A percentile compares a stretch with the other conserved stretches of the same genome.
Conservation (phyloP, 768 basidiomycete species). For the Kwoniella sp. region DNA sequence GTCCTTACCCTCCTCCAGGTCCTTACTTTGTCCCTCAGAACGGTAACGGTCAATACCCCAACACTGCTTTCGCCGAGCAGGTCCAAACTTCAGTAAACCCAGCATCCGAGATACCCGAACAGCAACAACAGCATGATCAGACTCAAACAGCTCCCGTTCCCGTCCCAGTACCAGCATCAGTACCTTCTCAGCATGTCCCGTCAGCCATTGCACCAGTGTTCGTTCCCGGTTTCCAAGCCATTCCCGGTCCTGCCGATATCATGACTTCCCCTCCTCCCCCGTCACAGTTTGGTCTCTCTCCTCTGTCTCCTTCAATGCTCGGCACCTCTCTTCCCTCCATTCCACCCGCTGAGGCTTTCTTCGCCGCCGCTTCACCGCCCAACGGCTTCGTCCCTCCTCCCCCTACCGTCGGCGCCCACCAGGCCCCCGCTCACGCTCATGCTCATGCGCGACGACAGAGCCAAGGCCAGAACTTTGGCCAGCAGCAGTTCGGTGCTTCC, state of each 20-base stretch:
- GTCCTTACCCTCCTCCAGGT: slow-evolving; percentile 23
- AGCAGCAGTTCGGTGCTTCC: slow-evolving; percentile 27
- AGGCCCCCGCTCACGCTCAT: neutral
- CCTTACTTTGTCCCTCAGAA: slow-evolving; percentile 21
- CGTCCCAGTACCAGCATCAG: neutral
- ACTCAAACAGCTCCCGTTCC: slow-evolving; percentile 10
- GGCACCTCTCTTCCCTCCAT: slow-evolving; percentile 40
- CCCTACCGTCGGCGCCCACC: slow-evolving; percentile 1
- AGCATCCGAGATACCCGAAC: slow-evolving; percentile 28
- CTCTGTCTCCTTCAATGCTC: slow-evolving; percentile 47
- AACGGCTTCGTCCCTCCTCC: slow-evolving; percentile 15
- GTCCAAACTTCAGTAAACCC: slow-evolving; percentile 21
- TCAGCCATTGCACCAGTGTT: slow-evolving; percentile 28
- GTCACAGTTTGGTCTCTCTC: slow-evolving; percentile 36
- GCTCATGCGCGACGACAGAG: slow-evolving; percentile 35
- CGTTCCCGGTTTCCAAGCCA: slow-evolving; percentile 28
- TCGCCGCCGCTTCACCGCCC: slow-evolving; percentile 41
- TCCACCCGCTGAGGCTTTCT: slow-evolving; percentile 48
- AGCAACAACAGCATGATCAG: slow-evolving; percentile 27
- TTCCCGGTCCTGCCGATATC: slow-evolving; percentile 5
- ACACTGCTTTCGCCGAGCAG: slow-evolving; percentile 21
- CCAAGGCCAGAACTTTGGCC: slow-evolving; percentile 29
- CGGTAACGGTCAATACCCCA: slow-evolving; percentile 12
- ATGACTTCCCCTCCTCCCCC: slow-evolving; percentile 30
- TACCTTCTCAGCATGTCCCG: slow-evolving; percentile 28